phyloP scores from a whole-genome alignment of 2,329 filamentous ascomycete species.

The Fusarium verrucosum region DNA sequence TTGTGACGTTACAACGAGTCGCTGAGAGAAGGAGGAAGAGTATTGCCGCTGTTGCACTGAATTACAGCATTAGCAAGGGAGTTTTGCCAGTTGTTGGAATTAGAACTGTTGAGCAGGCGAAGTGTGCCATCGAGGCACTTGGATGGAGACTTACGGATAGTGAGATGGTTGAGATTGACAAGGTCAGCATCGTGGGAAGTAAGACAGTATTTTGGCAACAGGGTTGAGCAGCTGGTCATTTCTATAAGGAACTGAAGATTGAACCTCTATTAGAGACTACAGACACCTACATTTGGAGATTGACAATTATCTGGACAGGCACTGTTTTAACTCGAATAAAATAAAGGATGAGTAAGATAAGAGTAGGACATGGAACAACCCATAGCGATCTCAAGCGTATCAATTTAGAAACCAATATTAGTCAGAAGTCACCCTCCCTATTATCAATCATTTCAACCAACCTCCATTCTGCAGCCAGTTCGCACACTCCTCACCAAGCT shows the following conservation, averaged over 20 bases:
- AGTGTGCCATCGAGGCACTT: constrained; percentile 3
- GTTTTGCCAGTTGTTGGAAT: constrained; percentile 10
- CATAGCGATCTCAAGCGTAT: not conserved
- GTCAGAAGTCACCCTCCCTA: fast-evolving
- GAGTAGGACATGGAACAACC: not conserved
- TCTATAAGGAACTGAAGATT: no score
- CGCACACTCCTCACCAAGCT: constrained; percentile 1
- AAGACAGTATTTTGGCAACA: constrained; percentile 15
- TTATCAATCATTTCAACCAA: not conserved
- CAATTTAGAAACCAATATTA: no score
- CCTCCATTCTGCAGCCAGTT: constrained; percentile 4
- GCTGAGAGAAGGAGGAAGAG: constrained; percentile 9
- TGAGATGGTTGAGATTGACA: constrained; percentile 9
- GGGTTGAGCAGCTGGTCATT: not conserved
- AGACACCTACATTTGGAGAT: no score
- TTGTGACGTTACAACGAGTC: not conserved
- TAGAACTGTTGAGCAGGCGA: constrained; percentile 7
- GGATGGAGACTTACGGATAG: constrained; percentile 7
- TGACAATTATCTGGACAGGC: no score
- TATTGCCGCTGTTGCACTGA: not conserved
- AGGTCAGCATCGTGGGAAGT: constrained; percentile 1
- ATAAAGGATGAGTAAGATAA: not conserved
- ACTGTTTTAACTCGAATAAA: no score
- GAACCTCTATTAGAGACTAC: no score
- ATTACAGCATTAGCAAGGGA: constrained; percentile 13